Base-by-base conservation (phyloP, 371 early-diverging fungal genomes). In the Coemansia sp. region DNA sequence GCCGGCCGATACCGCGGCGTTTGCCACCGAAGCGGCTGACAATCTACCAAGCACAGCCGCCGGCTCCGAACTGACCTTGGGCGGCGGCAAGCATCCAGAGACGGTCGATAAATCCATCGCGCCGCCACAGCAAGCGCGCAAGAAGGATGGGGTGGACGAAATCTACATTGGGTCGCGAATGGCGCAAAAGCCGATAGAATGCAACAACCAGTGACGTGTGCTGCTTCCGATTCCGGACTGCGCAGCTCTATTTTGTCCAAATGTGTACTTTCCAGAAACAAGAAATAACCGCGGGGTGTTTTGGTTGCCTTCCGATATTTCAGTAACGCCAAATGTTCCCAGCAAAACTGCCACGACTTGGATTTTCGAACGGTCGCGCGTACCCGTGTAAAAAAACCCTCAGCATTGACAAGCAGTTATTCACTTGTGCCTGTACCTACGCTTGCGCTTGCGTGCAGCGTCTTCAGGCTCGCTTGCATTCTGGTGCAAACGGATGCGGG, bases 121-220 rank as follows among this genome's bases (percentile, higher is more conserved):
- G 20, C 43, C 12, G 14, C 9, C n/a, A 7, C 45, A 31, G 14
- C 57, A 45, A 33, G n/a, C 41, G 10, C 49, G 39, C 33, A 34
- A 9, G 3, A 47, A 10, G 5, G 55, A 5, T 6, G 35, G 38
- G 7, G 47, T 67, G 1, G 68, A 66, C 41, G 72, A 67, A 53
- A 71, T 71, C 11, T 56, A 59, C 53, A 50, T 71, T 16, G 47
- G 56, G n/a, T 59, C 67, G 31, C 48, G 53, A 35, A 55, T 47
- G 49, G 58, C 59, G 36, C 68, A 68, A 40, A 67, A 59, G 35
- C 68, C 68, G 5, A 63, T 63, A 12, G 72, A 71, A 35, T 71
- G 72, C 59, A 71, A 62, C 53, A 71, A 62, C 59, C 72, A 71
- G 34, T 71, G 40, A 30, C 14, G 14, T 9, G 12, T 14, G 26